Conservation (phyloP, 306 rosid genomes). For the Trifolium pratense region DNA sequence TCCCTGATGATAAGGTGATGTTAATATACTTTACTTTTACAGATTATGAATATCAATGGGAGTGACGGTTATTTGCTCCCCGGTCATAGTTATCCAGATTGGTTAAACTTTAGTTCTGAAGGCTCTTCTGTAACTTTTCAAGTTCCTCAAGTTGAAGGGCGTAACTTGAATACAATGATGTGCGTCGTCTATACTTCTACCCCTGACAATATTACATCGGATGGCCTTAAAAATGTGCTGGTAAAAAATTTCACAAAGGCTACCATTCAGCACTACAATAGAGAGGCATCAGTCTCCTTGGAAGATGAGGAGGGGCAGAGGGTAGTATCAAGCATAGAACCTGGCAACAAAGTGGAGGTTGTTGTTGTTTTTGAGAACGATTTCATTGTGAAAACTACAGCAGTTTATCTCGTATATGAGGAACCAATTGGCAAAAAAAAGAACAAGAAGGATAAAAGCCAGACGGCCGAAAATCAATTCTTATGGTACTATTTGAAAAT, state of each 20-base stretch:
- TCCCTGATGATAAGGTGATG: background rate
- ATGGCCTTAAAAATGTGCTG: background rate
- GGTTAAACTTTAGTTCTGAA: too few relatives aligned
- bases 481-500: too few relatives aligned
- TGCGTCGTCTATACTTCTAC: background rate
- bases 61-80: too few relatives aligned
- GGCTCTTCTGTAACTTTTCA: too few relatives aligned
- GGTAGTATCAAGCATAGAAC: slow-evolving; percentile 7
- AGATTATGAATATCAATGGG: too few relatives aligned
- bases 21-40: too few relatives aligned
- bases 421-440: background rate
- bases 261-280: slow-evolving; percentile 12
- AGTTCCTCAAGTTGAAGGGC: too few relatives aligned
- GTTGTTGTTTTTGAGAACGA: background rate
- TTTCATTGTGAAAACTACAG: background rate
- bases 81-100: too few relatives aligned
- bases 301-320: slow-evolving; percentile 21
- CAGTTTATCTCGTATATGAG: slow-evolving; percentile 18
- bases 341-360: slow-evolving; percentile 16
- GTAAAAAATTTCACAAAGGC: background rate
- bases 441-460: too few relatives aligned
- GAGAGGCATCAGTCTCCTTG: background rate
- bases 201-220: background rate
- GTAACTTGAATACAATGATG: background rate
- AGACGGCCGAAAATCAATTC: too few relatives aligned